These are phyloP conservation scores for Leccinum sublutescens DNA, from an alignment of 768 basidiomycete genomes.

Conservation along the genomic window DNA sequence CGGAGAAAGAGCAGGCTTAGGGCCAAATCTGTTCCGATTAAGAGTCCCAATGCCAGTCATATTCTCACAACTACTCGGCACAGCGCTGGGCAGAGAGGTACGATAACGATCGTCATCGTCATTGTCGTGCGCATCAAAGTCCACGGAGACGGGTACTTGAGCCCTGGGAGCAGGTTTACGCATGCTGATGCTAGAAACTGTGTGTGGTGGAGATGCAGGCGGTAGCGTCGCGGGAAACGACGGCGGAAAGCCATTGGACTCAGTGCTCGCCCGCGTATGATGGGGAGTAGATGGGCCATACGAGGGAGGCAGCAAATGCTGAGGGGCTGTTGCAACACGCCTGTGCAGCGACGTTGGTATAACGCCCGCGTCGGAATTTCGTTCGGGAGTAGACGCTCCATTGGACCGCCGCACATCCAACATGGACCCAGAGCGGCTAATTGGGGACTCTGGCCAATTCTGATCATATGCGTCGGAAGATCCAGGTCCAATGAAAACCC, in stretches of 20 bases:
- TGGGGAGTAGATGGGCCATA: slow-evolving; percentile 19
- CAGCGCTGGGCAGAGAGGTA: slow-evolving; percentile 50
- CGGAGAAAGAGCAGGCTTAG: slow-evolving; percentile 18
- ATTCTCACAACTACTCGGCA: slow-evolving; percentile 51
- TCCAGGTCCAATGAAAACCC: slow-evolving; percentile 68
- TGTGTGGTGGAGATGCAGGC: slow-evolving; percentile 21
- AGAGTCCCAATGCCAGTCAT: slow-evolving; percentile 66
- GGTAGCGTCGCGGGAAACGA: slow-evolving; percentile 18
- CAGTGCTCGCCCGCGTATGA: slow-evolving; percentile 38
- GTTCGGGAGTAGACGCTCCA: slow-evolving; percentile 33
- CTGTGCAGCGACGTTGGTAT: slow-evolving; percentile 31
- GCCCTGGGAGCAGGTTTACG: slow-evolving; percentile 65
- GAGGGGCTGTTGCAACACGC: slow-evolving; percentile 31
- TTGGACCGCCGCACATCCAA: slow-evolving; percentile 37
- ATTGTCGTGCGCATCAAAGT: slow-evolving; percentile 37
- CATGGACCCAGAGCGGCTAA: slow-evolving; percentile 36
- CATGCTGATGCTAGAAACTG: slow-evolving; percentile 38
- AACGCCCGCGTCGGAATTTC: slow-evolving; percentile 22
- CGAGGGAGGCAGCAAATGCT: slow-evolving; percentile 22
- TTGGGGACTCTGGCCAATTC: slow-evolving; percentile 34
- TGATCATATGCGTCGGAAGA: slow-evolving; percentile 30
- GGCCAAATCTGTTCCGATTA: slow-evolving; percentile 25
- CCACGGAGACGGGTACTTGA: slow-evolving; percentile 59
- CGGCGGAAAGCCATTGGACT: slow-evolving; percentile 24
- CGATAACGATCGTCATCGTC: slow-evolving; percentile 37